A percentile compares a stretch with the other conserved stretches of the same genome.
These are phyloP conservation scores for Entomortierella parvispora DNA, from an alignment of 192 early-diverging fungal species.

Conservation along the genomic window DNA sequence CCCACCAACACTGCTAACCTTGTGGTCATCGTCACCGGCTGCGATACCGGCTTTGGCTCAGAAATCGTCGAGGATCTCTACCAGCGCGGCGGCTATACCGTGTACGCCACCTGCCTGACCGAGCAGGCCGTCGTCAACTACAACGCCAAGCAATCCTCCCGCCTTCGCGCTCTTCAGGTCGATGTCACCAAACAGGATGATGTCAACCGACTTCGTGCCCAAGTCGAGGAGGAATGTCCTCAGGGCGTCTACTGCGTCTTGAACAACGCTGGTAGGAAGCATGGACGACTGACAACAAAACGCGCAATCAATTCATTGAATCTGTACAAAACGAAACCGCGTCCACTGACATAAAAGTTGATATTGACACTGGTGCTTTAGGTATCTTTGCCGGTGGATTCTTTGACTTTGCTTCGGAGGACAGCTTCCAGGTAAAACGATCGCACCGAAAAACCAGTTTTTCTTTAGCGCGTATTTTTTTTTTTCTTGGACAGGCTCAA, in stretches of 20 bases:
- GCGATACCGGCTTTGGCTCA: conserved; percentile 46
- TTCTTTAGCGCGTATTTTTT: background rate
- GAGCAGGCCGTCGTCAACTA: conserved; percentile 27
- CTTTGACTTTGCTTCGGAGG: conserved; percentile 38
- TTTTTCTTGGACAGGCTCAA: background rate
- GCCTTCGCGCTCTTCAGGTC: conserved; percentile 34
- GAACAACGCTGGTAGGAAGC: conserved; percentile 48
- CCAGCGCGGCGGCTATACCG: conserved; percentile 33
- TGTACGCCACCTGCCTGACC: conserved; percentile 49
- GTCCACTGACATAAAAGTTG: background rate
- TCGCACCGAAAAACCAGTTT: background rate
- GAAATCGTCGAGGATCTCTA: conserved; percentile 46
- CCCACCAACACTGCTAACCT: conserved; percentile 33
- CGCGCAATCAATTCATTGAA: no score
- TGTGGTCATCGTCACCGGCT: conserved; percentile 45
- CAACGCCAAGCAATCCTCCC: conserved; percentile 30
- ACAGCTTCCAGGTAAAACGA: conserved; percentile 38
- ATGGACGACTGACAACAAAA: no score
- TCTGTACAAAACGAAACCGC: no score
- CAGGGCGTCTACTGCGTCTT: conserved; percentile 49
- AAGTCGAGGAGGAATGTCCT: conserved; percentile 41
- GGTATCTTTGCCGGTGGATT: conserved; percentile 49
- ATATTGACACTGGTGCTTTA: background rate
- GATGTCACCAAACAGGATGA: conserved; percentile 51
- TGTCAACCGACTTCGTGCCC: conserved; percentile 31